phyloP scores from a whole-genome alignment of 164 flowering plant genomes.

The Vitis rupestris region DNA sequence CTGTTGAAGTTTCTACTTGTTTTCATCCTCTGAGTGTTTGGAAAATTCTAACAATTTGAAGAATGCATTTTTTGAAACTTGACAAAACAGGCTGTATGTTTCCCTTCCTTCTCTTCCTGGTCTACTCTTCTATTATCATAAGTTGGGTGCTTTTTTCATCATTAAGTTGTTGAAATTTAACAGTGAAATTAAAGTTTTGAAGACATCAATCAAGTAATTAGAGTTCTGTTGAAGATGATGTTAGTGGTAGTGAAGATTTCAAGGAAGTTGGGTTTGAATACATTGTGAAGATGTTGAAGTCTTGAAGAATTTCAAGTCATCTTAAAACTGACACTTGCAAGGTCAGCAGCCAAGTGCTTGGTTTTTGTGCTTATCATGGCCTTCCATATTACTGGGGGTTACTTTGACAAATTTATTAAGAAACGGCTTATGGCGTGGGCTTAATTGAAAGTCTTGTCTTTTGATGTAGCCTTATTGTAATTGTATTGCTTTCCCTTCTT shows the following conservation, averaged over 20 bases:
- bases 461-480: background rate
- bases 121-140: constrained; percentile 19
- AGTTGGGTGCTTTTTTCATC: constrained; percentile 33
- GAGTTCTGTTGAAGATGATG: constrained; percentile 84
- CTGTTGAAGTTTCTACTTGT: no score
- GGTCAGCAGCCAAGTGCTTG: constrained; percentile 82
- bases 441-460: background rate
- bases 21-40: no score
- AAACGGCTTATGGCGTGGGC: constrained; percentile 13
- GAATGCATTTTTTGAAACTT: background rate
- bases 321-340: constrained; percentile 58
- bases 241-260: constrained; percentile 80
- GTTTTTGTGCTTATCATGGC: constrained; percentile 47
- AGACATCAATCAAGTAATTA: constrained; percentile 85
- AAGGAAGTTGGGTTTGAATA: constrained; percentile 69
- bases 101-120: constrained; percentile 8
- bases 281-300: constrained; percentile 85
- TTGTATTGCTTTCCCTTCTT: background rate
- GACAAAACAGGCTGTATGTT: constrained; percentile 3
- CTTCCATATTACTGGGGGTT: constrained; percentile 34
- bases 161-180: constrained; percentile 52
- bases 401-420: constrained; percentile 17
- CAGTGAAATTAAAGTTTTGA: constrained; percentile 76
- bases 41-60: no score
- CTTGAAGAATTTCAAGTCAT: constrained; percentile 93